phyloP scores from a whole-genome alignment of 768 basidiomycete species.

The Leccinum ochraceum region DNA sequence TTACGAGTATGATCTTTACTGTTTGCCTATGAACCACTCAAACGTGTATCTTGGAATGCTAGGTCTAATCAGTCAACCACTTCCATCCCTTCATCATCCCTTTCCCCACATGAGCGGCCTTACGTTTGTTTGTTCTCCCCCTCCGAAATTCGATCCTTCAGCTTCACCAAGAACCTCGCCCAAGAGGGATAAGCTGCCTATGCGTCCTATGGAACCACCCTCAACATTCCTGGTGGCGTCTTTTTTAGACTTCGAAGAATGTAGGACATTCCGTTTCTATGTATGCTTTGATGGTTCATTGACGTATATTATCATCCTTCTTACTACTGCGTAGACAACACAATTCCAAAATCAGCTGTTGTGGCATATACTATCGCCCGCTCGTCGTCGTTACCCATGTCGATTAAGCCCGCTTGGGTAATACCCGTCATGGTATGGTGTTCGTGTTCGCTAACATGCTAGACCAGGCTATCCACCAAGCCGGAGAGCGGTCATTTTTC shows the following conservation, averaged over 20 bases:
- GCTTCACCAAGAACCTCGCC: conserved; percentile 29
- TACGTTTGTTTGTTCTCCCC: conserved; percentile 45
- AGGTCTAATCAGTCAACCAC: conserved; percentile 47
- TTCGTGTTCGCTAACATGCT: conserved; percentile 5
- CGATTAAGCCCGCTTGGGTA: conserved; percentile 43
- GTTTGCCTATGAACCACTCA: conserved; percentile 7
- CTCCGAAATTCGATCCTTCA: conserved; percentile 28
- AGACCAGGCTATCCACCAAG: conserved; percentile 24
- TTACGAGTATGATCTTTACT: conserved; percentile 41
- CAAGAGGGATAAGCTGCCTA: conserved; percentile 27
- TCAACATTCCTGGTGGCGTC: conserved; percentile 50
- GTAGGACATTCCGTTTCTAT: conserved; percentile 38
- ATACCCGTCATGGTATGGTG: not conserved
- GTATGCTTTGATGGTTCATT: not conserved
- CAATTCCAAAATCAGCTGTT: conserved; percentile 40
- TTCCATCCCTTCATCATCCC: conserved; percentile 45
- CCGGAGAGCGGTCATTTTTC: conserved; percentile 42
- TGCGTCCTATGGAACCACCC: conserved; percentile 29
- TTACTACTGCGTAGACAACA: conserved; percentile 41
- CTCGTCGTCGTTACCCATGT: conserved; percentile 26
- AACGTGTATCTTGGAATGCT: conserved; percentile 2
- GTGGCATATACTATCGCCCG: conserved; percentile 36
- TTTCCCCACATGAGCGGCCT: conserved; percentile 43
- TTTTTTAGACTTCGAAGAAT: conserved; percentile 62
- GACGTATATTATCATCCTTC: conserved; percentile 28